Evolutionary conservation across 768 basidiomycete genomes (phyloP).

Genomic region (Rickenella mellea): DNA sequence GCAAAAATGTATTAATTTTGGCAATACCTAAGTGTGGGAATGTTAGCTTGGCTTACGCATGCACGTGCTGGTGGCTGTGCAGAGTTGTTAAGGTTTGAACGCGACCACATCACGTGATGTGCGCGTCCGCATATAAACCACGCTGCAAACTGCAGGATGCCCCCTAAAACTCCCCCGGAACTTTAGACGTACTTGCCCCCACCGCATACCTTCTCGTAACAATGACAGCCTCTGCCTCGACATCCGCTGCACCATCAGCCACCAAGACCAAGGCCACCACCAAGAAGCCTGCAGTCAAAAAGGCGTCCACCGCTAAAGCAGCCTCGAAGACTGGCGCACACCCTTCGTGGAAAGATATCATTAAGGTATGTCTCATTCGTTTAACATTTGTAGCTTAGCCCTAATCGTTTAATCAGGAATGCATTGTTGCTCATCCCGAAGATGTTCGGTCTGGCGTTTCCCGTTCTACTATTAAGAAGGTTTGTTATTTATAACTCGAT

Average conservation of each 20-base stretch:
- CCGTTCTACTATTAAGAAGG: conserved; percentile 74
- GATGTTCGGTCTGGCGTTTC: conserved; percentile 69
- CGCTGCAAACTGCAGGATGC: too few species aligned
- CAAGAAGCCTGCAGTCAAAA: conserved; percentile 6
- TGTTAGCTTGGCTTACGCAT: too few species aligned
- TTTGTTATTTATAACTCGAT: conserved; percentile 23
- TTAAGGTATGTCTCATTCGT: conserved; percentile 27
- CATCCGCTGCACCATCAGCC: conserved; percentile 1
- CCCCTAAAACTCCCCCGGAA: too few species aligned
- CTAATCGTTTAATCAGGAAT: conserved; percentile 42
- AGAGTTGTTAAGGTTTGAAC: too few species aligned
- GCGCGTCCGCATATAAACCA: too few species aligned
- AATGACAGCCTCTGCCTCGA: not conserved
- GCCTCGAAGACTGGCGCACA: conserved; percentile 17
- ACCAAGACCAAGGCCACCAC: conserved; percentile 10
- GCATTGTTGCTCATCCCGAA: conserved; percentile 54
- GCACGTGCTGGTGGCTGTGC: too few species aligned
- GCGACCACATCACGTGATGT: too few species aligned
- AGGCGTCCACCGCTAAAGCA: conserved; percentile 18
- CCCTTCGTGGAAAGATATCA: conserved; percentile 49
- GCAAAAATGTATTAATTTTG: too few species aligned
- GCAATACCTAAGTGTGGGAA: too few species aligned
- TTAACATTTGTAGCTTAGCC: not conserved
- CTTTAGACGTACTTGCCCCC: too few species aligned
- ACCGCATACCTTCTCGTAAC: not conserved